Conservation (phyloP, 2,329 filamentous ascomycete species). For the Cladophialophora psammophila region DNA sequence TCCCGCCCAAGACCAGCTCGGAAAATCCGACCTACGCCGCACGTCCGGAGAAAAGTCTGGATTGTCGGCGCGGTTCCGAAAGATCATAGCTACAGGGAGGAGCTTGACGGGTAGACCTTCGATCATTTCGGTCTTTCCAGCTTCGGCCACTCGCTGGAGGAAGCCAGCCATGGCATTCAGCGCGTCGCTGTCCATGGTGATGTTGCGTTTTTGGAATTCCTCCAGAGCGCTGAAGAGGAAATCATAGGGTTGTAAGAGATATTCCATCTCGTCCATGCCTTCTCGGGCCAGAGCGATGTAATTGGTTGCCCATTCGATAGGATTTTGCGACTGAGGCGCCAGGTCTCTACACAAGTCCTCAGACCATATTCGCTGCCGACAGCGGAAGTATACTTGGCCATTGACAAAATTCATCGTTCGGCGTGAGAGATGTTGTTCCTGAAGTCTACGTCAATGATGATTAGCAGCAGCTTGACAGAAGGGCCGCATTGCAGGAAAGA, state of each 20-base stretch:
- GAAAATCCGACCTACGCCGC: slow-evolving; percentile 1
- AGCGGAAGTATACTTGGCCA: slow-evolving; percentile 6
- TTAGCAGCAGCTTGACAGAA: neutral
- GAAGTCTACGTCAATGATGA: neutral
- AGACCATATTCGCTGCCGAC: slow-evolving; percentile 6
- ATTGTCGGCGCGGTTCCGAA: neutral
- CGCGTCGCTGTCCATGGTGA: slow-evolving; percentile 11
- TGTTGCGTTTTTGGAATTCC: slow-evolving; percentile 1
- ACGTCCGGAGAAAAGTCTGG: neutral
- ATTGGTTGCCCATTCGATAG: neutral
- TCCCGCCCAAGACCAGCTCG: slow-evolving; percentile 12
- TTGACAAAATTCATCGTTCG: slow-evolving; percentile 17
- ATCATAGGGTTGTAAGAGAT: neutral
- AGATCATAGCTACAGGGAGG: slow-evolving; percentile 7
- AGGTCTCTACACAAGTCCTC: slow-evolving; percentile 6
- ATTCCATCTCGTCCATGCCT: slow-evolving; percentile 1
- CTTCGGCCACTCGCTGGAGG: neutral
- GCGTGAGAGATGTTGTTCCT: slow-evolving; percentile 9
- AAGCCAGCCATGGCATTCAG: slow-evolving; percentile 11
- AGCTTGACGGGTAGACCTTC: slow-evolving; percentile 4
- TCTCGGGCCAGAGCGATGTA: slow-evolving; percentile 3
- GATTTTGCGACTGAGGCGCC: neutral
- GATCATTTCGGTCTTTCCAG: slow-evolving; percentile 4
- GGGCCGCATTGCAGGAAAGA: neutral
- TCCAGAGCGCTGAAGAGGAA: slow-evolving; percentile 12